Base-by-base conservation (phyloP, 805 yeast species). In the Wickerhamomyces queroliae region DNA sequence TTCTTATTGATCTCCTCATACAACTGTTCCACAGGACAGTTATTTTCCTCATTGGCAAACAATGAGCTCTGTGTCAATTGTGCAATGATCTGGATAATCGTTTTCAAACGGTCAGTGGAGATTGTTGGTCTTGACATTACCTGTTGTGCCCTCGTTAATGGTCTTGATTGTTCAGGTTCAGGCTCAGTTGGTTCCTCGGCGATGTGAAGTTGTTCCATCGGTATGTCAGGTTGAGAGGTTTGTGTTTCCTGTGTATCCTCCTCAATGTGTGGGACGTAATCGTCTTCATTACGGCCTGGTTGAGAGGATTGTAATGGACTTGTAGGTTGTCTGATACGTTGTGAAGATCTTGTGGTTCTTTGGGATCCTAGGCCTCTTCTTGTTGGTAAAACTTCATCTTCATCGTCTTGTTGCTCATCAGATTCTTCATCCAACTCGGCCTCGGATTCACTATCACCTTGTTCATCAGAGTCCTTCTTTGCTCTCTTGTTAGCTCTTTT, bases 71-170 rank as follows among this genome's bases (percentile, higher is more conserved):
- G 67, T 51, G 74, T 62, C 32, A 77, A 59, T 19, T 57, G 59
- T 1, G 81, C 78, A 17, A 74, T 64, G 11, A 67, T 57, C 43
- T 67, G 64, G 17, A 70, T 67, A 50, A 78, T 70, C 23, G 56
- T 50, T n/a, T 62, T 64, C 37, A 68, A 62, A 47, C 87, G 66
- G 16, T 71, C 65, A 2, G 69, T 67, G 4, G 84, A 76, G 16
- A 80, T 66, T 9, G 59, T 59, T 11, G 66, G 69, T 18, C 26
- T 33, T n/a, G 24, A n/a, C 31, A 34, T 39, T 17, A 32, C 10
- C 26, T 35, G 31, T 23, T 33, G 32, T 9, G 25, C 25, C 18
- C 17, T 35, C 5, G 24, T 17, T 15, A 12, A 36, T 27, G 30
- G 26, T 26, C 33, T 28, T 25, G 22, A 22, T 5, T 27, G 35